Base-by-base conservation (phyloP, 202 grass and related monocot genomes). In the Hordeum pubiflorum region DNA sequence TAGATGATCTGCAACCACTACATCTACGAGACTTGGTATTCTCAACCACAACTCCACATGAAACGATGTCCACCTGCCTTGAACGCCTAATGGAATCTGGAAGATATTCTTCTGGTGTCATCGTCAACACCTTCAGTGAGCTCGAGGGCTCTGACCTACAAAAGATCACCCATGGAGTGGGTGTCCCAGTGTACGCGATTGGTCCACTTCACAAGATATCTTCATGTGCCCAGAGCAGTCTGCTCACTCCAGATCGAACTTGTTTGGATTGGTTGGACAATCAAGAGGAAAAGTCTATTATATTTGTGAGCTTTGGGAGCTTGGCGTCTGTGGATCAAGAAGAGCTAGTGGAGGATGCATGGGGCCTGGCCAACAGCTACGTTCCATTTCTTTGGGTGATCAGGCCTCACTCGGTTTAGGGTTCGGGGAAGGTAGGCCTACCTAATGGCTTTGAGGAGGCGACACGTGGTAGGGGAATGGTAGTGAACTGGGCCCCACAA, bases 281-380 rank as follows among this genome's bases (percentile, higher is more conserved):
- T 20, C 82, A 91, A 21, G 9, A 66, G 4, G 1, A 27, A 3
- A 17, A 15, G 14, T 97, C 94, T 0, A 87, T 97, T 10, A 7
- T 93, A 29, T 97, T 93, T 9, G 82, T 91, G 24, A 93, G 93
- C 80, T 82, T 93, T 15, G 91, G 94, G 18, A 97, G 84, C 89
- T 54, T 93, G 40, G 84, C 84, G 2, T 89, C 76, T 9, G 20
- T 97, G 79, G 71, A 67, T 2, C 1, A 15, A 11, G 9, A 54
- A 0, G 88, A 91, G 44, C 58, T 97, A 12, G 15, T 56, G 10
- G 93, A 97, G 72, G 75, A 59, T 3, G 88, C 91, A 3, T 87
- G 84, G 86, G 91, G 91, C 2, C 66, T 97, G 48, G 86, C 82
- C 2, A 75, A 79, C 65, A 91, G 93, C 7, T 3, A 10, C 7